phyloP scores from a whole-genome alignment of 1,284 basidiomycete genomes.

The Leccinum cinnamomeum region DNA sequence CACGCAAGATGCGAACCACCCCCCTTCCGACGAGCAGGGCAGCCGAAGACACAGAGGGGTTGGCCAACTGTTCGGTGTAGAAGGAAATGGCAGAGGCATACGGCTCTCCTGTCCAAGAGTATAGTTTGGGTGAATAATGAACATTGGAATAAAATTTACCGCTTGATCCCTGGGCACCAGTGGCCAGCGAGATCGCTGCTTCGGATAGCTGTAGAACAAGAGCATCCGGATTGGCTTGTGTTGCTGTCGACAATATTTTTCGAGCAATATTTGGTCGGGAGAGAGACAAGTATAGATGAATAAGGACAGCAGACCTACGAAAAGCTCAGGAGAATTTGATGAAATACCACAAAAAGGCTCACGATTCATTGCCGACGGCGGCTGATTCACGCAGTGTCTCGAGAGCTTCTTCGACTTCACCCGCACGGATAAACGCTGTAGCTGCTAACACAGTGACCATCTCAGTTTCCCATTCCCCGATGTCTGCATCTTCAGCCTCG shows the following conservation, averaged over 20 bases:
- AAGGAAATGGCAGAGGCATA: constrained; percentile 78
- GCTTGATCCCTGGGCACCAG: constrained; percentile 63
- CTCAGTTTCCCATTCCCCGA: constrained; percentile 62
- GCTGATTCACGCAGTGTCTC: constrained; percentile 78
- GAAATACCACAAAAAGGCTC: constrained; percentile 36
- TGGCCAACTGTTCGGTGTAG: constrained; percentile 89
- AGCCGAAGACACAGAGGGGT: constrained; percentile 77
- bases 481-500: constrained; percentile 73
- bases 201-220: constrained; percentile 88
- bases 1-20: constrained; percentile 78
- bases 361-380: constrained; percentile 59
- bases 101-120: constrained; percentile 29
- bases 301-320: constrained; percentile 72
- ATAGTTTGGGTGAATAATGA: background rate
- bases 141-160: constrained; percentile 12
- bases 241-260: constrained; percentile 78
- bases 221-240: constrained; percentile 86
- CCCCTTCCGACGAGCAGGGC: constrained; percentile 81
- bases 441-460: constrained; percentile 78
- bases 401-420: constrained; percentile 88
- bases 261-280: constrained; percentile 84
- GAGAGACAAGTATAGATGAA: constrained; percentile 85
- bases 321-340: background rate
- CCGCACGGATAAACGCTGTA: constrained; percentile 79
- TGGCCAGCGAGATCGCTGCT: constrained; percentile 81